These are phyloP conservation scores for Colletotrichum ledebouriae DNA, from an alignment of 2,329 filamentous ascomycete species.

Conservation along the genomic window DNA sequence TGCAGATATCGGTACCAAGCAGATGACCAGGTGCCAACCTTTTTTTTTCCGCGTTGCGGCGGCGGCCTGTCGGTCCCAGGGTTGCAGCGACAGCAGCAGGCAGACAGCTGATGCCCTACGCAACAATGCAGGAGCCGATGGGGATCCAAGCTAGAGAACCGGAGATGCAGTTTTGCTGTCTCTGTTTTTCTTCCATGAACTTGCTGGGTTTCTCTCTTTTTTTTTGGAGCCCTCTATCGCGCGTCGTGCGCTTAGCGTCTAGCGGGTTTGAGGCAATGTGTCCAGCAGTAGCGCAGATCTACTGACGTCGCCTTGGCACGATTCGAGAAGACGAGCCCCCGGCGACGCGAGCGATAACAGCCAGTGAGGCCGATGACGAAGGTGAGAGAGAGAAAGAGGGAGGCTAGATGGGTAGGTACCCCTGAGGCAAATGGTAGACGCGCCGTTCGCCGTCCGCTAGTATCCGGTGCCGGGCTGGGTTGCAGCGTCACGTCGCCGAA, in stretches of 20 bases:
- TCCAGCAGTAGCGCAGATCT: slow-evolving; percentile 40
- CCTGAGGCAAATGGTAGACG: slow-evolving; percentile 13
- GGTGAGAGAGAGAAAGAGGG: slow-evolving; percentile 4
- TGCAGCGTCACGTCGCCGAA: slow-evolving; percentile 24
- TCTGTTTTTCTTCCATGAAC: slow-evolving; percentile 1
- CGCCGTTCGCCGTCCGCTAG: slow-evolving; percentile 11
- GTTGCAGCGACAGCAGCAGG: slow-evolving; percentile 23
- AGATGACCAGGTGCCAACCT: slow-evolving; percentile 37
- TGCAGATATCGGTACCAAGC: slow-evolving; percentile 34
- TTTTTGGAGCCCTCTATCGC: background rate
- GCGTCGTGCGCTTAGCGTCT: slow-evolving; percentile 27
- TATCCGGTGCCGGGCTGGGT: slow-evolving; percentile 10
- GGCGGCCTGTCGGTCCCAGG: slow-evolving; percentile 22
- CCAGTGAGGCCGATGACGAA: slow-evolving; percentile 34
- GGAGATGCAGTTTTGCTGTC: slow-evolving; percentile 12
- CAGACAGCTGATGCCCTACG: slow-evolving; percentile 21
- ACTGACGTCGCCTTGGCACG: slow-evolving; percentile 33
- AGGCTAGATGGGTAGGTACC: background rate
- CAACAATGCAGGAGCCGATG: slow-evolving; percentile 29
- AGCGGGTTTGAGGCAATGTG: slow-evolving; percentile 33
- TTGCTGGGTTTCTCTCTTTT: slow-evolving; percentile 5
- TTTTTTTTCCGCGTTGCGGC: slow-evolving; percentile 3
- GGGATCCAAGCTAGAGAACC: slow-evolving; percentile 2
- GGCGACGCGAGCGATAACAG: slow-evolving; percentile 12
- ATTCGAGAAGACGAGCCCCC: background rate